Conservation (phyloP, 345 rosid genomes). For the Clausena lansium region DNA sequence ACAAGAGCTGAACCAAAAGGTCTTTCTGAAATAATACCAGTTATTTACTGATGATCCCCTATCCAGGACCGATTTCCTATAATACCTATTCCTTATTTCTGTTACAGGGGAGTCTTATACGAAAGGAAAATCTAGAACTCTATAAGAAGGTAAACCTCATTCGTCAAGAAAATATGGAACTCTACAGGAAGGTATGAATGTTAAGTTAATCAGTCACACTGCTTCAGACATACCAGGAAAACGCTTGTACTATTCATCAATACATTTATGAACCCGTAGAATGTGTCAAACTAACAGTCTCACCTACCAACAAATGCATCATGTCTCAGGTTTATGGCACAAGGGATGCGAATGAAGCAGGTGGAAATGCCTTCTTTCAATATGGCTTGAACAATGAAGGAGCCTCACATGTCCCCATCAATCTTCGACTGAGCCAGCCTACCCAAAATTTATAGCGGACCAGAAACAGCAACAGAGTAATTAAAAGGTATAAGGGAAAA, state of each 20-base stretch:
- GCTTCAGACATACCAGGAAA: background rate
- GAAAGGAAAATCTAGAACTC: constrained; percentile 42
- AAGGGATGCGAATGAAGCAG: constrained; percentile 25
- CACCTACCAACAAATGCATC: background rate
- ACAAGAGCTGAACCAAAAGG: constrained; percentile 56
- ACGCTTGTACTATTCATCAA: background rate
- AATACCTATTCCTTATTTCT: background rate
- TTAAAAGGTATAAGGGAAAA: constrained; percentile 7
- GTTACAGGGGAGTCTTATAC: constrained; percentile 33
- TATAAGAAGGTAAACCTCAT: constrained; percentile 37
- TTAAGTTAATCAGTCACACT: background rate
- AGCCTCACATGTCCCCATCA: constrained; percentile 34
- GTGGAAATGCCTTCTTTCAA: constrained; percentile 27
- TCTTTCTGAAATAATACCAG: background rate
- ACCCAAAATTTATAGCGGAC: constrained; percentile 25
- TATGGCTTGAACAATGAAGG: constrained; percentile 26
- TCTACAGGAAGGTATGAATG: constrained; percentile 32
- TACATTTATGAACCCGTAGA: background rate
- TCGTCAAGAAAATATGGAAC: constrained; percentile 38
- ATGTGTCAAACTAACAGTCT: background rate
- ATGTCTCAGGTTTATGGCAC: constrained; percentile 47
- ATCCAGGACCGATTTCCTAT: background rate
- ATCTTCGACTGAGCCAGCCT: constrained; percentile 58
- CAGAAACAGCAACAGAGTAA: constrained; percentile 29
- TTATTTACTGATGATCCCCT: background rate